Evolutionary conservation across 2,329 filamentous ascomycete genomes (phyloP), one percentile per base, ranked within the genome.

Genomic region (Cladosporium sp.): DNA sequence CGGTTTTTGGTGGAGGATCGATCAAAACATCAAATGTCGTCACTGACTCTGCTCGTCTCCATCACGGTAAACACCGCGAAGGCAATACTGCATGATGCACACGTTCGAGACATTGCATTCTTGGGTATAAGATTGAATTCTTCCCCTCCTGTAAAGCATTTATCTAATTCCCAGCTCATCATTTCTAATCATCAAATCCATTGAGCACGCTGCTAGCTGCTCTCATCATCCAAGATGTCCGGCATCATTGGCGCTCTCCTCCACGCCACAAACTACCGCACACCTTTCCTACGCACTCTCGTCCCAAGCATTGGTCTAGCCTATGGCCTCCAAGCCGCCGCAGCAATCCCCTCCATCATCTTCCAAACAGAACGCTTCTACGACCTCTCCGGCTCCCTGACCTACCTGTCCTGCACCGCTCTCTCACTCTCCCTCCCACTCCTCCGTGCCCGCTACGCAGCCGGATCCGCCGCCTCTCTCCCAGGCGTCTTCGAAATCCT

Each of bases 361-460:
- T 70, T 73, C 27, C 76, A 82, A 59, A 79, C 80, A 6, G 85
- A 88, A 61, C 77, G 80, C 32, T 85, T 85, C 72, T 88, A 85
- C 64, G 85, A 88, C 63, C 66, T 84, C 42, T 84, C 81, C 2
- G 84, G 84, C 42, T 83, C 82, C 12, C 61, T 84, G 27, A 86
- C 84, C 2, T 85, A 84, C 62, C 73, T 87, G 34, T 80, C 80
- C 48, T 83, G 83, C 63, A 81, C 80, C 12, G 78, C 80, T 0
- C 66, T 86, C 24, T 81, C 78, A 52, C 70, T 87, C 13, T 82
- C 80, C 56, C 71, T 86, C 13, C 83, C 83, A 0, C 75, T 76
- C 3, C 68, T 84, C 50, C 73, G 82, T 37, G 79, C 79, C 12
- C 72, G 75, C 39, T 72, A 73, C 45, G 75, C 79, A 5, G 74